A percentile compares a stretch with the other conserved stretches of the same genome.
These are phyloP conservation scores for Cutaneotrichosporon cavernicola DNA, from an alignment of 1,284 basidiomycete genomes.

Conservation along the genomic window DNA sequence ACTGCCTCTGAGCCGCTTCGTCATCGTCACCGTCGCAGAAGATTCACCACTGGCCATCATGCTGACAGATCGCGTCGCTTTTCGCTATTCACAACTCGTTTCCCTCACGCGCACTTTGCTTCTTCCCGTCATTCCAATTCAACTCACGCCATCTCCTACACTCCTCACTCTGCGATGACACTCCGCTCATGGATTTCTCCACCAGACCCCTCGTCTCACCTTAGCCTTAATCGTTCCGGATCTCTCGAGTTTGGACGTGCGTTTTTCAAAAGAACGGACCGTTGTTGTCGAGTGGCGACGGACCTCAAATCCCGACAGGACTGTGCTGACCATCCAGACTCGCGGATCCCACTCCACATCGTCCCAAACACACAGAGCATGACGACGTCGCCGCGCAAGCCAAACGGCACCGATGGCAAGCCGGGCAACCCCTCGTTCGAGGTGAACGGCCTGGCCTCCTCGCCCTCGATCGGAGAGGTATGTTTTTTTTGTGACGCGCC, in stretches of 20 bases:
- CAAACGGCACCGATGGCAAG: constrained; percentile 33
- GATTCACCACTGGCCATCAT: background rate
- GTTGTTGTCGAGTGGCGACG: constrained; percentile 1
- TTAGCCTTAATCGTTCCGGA: constrained; percentile 9
- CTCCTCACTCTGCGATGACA: background rate
- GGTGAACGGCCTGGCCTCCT: constrained; percentile 39
- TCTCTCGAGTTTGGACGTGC: constrained; percentile 19
- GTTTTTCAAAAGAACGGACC: constrained; percentile 11
- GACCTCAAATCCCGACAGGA: background rate
- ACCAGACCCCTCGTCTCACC: constrained; percentile 6
- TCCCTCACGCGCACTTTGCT: background rate
- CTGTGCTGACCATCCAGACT: constrained; percentile 12
- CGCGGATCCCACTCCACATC: constrained; percentile 23
- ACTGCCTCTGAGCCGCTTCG: background rate
- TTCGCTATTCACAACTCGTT: constrained; percentile 1
- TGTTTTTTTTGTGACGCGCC: constrained; percentile 17
- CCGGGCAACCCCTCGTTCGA: constrained; percentile 26
- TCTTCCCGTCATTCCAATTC: background rate
- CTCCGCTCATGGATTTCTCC: background rate
- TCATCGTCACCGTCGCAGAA: background rate
- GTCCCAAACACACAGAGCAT: constrained; percentile 27
- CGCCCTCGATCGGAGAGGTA: constrained; percentile 40
- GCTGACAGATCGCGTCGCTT: constrained; percentile 2
- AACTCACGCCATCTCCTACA: background rate
- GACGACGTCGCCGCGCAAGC: constrained; percentile 36